A percentile compares a stretch with the other conserved stretches of the same genome.
Conservation (phyloP, 768 basidiomycete species). For the Tricholoma matsutake region DNA sequence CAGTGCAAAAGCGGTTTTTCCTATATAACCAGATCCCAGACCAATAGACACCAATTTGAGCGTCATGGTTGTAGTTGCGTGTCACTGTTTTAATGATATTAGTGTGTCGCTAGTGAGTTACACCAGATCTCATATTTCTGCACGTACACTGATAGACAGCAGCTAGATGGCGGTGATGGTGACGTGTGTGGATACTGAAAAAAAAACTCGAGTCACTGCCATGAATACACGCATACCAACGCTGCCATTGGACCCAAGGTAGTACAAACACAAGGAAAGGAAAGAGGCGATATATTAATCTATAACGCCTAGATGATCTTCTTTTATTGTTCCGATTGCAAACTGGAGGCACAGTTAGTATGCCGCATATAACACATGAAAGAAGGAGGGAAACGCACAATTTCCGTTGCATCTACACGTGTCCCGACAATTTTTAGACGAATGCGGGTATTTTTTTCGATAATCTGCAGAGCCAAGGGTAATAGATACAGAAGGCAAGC, state of each 20-base stretch:
- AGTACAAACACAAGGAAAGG: background rate
- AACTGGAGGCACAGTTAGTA: conserved; percentile 52
- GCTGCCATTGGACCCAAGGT: background rate
- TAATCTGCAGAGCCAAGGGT: conserved; percentile 51
- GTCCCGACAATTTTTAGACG: conserved; percentile 98
- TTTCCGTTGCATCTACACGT: conserved; percentile 95
- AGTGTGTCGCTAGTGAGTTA: no score
- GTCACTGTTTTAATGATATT: no score
- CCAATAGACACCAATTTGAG: no score
- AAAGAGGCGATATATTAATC: conserved; percentile 39
- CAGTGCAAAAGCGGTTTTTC: no score
- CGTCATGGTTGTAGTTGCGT: no score
- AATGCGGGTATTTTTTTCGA: conserved; percentile 90
- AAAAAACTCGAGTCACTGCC: background rate
- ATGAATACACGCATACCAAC: background rate
- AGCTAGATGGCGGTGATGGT: background rate
- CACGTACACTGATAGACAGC: background rate
- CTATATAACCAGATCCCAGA: no score
- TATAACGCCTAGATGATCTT: conserved; percentile 94
- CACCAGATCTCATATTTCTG: no score
- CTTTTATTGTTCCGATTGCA: conserved; percentile 97
- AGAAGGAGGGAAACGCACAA: conserved; percentile 51
- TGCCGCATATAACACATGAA: background rate
- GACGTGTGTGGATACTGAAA: background rate
- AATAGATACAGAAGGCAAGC: background rate